These are phyloP conservation scores for Salix koriyanagi DNA, from an alignment of 345 rosid genomes.

Conservation along the genomic window DNA sequence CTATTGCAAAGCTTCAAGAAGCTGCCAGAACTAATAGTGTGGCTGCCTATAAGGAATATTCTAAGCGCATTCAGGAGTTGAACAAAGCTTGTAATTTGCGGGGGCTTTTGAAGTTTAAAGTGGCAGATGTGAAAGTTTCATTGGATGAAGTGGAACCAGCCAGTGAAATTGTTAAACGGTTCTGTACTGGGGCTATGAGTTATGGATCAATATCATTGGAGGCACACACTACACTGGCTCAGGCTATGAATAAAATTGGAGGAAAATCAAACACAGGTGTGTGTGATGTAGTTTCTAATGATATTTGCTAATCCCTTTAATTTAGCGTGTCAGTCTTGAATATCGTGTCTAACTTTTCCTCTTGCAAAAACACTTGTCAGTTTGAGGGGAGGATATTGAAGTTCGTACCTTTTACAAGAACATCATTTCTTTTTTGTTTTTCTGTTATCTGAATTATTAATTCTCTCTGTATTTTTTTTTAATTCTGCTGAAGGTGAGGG, in stretches of 20 bases:
- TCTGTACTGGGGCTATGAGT: slow-evolving; percentile 99
- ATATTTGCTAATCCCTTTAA: neutral
- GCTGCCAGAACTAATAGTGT: slow-evolving; percentile 89
- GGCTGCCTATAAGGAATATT: slow-evolving; percentile 91
- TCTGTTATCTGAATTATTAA: no score
- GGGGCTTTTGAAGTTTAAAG: slow-evolving; percentile 86
- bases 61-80: slow-evolving; percentile 80
- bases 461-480: neutral
- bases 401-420: neutral
- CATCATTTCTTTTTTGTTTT: neutral
- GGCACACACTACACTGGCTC: slow-evolving; percentile 84
- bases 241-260: slow-evolving; percentile 92
- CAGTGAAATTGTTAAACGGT: slow-evolving; percentile 95
- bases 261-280: slow-evolving; percentile 98
- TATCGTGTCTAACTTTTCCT: neutral
- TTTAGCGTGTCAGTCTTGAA: neutral
- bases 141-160: slow-evolving; percentile 91
- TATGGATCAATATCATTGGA: slow-evolving; percentile 97
- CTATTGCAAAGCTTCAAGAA: slow-evolving; percentile 91
- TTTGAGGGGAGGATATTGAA: neutral
- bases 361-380: neutral
- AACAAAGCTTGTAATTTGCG: slow-evolving; percentile 92
- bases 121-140: slow-evolving; percentile 52
- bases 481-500: slow-evolving; percentile 71
- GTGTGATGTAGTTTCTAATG: neutral